Base-by-base conservation (phyloP, 768 basidiomycete genomes). In the Rhodosporidiobolus odoratus region DNA sequence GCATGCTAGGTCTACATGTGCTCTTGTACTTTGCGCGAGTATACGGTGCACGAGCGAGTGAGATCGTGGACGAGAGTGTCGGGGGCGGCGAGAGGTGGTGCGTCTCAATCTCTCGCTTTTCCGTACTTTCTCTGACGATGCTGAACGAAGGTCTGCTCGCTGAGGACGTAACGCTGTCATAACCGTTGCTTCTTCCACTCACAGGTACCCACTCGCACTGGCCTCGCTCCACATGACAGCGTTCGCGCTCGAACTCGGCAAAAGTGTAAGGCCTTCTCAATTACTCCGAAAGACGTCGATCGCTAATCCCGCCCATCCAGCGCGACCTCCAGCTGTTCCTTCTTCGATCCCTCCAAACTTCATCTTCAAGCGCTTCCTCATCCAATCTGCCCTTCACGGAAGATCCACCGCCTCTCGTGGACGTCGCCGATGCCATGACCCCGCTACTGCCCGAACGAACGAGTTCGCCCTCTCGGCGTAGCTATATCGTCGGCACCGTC, bases 321-420 rank as follows among this genome's bases (percentile, higher is more conserved):
- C 73, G 73, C 16, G 73, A 74, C 57, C 57, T 74, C 27, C 73
- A 74, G 21, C 66, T 74, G 13, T 56, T 68, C 41, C 69, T 74
- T 48, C 66, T 74, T 1, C 69, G 73, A 5, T 40, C 59, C 2
- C 7, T 63, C 2, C 73, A 70, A 19, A 32, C 66, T 1, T n/a
- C 40, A 8, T 40, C 65, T 32, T 25, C 57, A 1, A n/a, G n/a
- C n/a, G n/a, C n/a, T n/a, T 40, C 57, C 32, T 41, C 38, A 17
- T 9, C 35, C 35, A 15, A 34, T 23, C 35, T 1, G 10, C 34
- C 17, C 54, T 23, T 56, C 34, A 43, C 43, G 13, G 13, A 43
- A 12, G 13, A 12, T 43, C 43, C 43, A 12, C 43, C 43, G 43
- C 43, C 21, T 43, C 43, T 43, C 13, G 21, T 43, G 12, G 43